Evolutionary conservation across 2,329 filamentous ascomycete genomes (phyloP), one percentile per base, ranked within the genome.

Genomic region (Verticillium nubilum): DNA sequence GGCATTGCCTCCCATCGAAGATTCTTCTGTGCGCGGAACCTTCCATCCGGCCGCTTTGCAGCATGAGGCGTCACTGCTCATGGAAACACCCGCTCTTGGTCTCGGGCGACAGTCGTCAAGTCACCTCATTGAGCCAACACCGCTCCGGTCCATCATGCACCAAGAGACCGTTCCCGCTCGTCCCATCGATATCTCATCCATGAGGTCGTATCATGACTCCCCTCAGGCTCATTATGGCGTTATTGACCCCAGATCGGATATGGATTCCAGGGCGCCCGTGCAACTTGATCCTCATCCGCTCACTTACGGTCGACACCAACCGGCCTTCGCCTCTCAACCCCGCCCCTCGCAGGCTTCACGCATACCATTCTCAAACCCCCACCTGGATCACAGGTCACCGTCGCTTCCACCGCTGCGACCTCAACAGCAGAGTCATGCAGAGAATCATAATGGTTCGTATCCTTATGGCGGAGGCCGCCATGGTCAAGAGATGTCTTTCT

Each of bases 321-420:
- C 42, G n/a, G 25, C 42, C 42, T 50, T 23, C 12, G 19, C n/a
- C 25, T 53, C 52, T 13, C 52, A 53, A 7, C 25, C 27, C 26
- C 27, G 25, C 9, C 52, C 59, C 54, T 53, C 37, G 54, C 26
- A 47, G 53, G 12, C 29, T 33, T 61, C 62, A 23, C 56, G 62
- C 19, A 63, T 64, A 58, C 62, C 62, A 7, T 64, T 64, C 29
- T 61, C 62, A 15, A 64, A 63, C 52, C 62, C 62, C 5, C 28
- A 37, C 19, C 28, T 50, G 4, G 57, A 61, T 23, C 61, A 63
- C 35, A 58, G 59, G 47, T 63, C 62, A 2, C 62, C 62, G 25
- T 54, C 57, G 2, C 61, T 64, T 3, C 62, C 62, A 1, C 62
- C 61, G 13, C 52, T 64, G 33, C 57, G 62, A 3, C 62, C 62